Base-by-base conservation (phyloP, 225 moss, liverwort and hornwort species). In the Thuidium tamariscinum region DNA sequence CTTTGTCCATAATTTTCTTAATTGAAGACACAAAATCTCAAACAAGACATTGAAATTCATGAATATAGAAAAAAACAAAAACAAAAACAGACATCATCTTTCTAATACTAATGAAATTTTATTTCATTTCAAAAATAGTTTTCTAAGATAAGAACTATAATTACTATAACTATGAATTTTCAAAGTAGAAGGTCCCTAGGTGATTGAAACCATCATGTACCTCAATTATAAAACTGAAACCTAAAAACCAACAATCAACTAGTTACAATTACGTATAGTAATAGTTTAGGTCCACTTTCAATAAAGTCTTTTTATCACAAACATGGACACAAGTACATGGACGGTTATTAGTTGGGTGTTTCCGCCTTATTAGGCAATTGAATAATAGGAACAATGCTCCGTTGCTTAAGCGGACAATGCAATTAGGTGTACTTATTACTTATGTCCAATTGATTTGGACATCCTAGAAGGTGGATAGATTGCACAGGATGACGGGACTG, bases 151-250 rank as follows among this genome's bases (percentile, higher is more conserved):
- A 30, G 29, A 18, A 29, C 17, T 18, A 2, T 30, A 5, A 7
- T 11, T 48, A 30, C 2, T 48, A 7, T 11, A 30, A 30, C 2
- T 48, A 1, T 21, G 13, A 20, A 51, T 34, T 21, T 34, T 5
- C 7, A 49, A 34, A 13, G 34, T 21, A 0, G 0, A 51, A 51
- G 3, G 3, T 51, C 4, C 5, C 4, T 8, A 56, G 4, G 2
- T 12, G 3, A 74, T 2, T 9, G 1, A 34, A 51, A 32, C 3
- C 2, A 34, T 34, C 3, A 74, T 2, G 0, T 34, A 49, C 13
- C 1, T 0, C 2, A 0, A 2, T 73, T 6, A 13, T 22, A 7
- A 34, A 49, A 34, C 4, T 0, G 0, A 51, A 34, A 34, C 13
- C 0, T 22, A 51, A 0, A 0, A 51, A 34, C 46, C 52, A 52